Evolutionary conservation across 169 alveolate species (phyloP), one percentile per base, ranked within the genome.

Genomic region (Plasmodium vinckei): DNA sequence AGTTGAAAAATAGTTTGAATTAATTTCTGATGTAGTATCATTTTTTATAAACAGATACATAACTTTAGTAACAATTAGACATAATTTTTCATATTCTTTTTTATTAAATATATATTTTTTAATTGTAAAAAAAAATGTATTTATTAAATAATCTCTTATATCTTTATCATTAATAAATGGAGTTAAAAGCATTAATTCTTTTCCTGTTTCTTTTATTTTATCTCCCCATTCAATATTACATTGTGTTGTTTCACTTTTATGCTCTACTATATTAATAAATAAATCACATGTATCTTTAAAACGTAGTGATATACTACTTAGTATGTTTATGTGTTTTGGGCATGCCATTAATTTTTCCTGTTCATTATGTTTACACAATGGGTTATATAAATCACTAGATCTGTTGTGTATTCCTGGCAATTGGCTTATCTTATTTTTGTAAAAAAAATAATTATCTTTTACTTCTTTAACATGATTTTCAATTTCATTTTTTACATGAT

Each of bases 141-240:
- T 75, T 1, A 75, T 75, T n/a, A 75, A 25, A 15, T 47, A 54
- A 3, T 75, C 53, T 54, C 88, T 49, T 65, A 75, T 47, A 13
- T 49, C 59, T 39, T 53, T 42, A 68, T 75, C 72, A 10, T 42
- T 49, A 6, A 75, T 23, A 15, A 63, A 46, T 5, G 65, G 9
- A 15, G 64, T 39, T 12, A 57, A 27, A 13, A 46, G 21, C 71
- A 75, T 9, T 15, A 75, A 27, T 13, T 75, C 47, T 39, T 54
- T 63, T 17, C 51, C 25, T 53, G 47, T 19, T 17, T 23, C 13
- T 57, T 49, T 75, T 17, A 49, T 23, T 9, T 63, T 15, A 4
- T 9, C 15, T n/a, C 46, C 19, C 10, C 13, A 46, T 5, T 23
- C 12, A 21, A 0, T 47, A 53, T 13, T 72, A 39, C n/a, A 23